Conservation (phyloP, 2,329 filamentous ascomycete species). For the Furcasterigmium sp. region DNA sequence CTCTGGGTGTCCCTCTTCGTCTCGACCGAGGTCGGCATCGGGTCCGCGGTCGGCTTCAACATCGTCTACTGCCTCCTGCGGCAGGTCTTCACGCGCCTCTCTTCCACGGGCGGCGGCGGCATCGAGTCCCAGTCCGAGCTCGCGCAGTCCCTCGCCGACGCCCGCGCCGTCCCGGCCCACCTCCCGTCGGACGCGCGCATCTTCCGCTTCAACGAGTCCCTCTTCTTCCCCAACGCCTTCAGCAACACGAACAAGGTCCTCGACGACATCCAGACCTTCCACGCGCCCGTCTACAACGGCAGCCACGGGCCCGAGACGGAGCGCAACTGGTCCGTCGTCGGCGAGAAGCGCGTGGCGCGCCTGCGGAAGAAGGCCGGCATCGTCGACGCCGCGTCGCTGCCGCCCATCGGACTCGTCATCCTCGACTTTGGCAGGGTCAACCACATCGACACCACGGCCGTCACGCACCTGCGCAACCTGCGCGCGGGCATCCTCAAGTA, state of each 20-base stretch:
- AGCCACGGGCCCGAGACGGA: constrained; percentile 22
- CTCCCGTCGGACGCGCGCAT: constrained; percentile 46
- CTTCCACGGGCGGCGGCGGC: constrained; percentile 17
- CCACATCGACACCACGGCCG: constrained; percentile 48
- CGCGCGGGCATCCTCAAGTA: constrained; percentile 42
- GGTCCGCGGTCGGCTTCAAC: constrained; percentile 55
- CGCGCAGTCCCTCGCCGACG: constrained; percentile 16
- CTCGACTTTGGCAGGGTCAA: constrained; percentile 47
- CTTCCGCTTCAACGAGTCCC: constrained; percentile 49
- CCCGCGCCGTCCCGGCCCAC: constrained; percentile 11
- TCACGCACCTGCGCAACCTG: constrained; percentile 42
- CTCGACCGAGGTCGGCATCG: constrained; percentile 55
- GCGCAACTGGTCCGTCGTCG: constrained; percentile 50
- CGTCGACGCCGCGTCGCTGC: constrained; percentile 20
- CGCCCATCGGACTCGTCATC: constrained; percentile 41
- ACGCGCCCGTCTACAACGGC: constrained; percentile 31
- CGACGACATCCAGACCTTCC: constrained; percentile 42
- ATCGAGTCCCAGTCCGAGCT: constrained; percentile 20
- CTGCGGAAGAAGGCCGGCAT: constrained; percentile 36
- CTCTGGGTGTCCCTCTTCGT: constrained; percentile 61
- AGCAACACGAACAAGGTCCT: constrained; percentile 42
- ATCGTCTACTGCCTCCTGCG: constrained; percentile 55
- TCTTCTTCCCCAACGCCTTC: constrained; percentile 59
- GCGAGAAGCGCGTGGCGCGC: constrained; percentile 37
- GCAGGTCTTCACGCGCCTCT: constrained; percentile 40